Evolutionary conservation across 164 flowering plant species (phyloP).

Genomic region (Platanus orientalis): DNA sequence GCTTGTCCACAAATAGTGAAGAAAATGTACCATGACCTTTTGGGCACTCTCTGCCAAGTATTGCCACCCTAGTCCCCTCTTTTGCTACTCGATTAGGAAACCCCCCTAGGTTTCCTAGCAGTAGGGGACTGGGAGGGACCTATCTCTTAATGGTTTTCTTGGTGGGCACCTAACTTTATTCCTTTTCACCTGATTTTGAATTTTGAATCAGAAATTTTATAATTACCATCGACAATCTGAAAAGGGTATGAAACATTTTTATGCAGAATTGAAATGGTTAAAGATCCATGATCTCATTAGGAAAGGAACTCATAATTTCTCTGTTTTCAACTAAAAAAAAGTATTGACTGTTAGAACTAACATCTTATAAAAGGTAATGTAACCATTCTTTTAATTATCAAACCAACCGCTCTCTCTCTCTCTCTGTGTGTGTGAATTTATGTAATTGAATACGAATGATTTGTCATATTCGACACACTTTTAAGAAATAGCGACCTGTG

Average conservation of each 20-base stretch:
- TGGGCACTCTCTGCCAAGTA: background rate
- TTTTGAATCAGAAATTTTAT: no score
- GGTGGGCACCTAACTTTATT: slow-evolving; percentile 1
- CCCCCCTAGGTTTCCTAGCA: background rate
- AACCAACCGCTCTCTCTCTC: background rate
- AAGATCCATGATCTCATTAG: no score
- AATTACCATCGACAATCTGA: no score
- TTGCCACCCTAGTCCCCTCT: background rate
- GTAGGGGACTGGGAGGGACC: background rate
- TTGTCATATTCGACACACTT: slow-evolving; percentile 20
- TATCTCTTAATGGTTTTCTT: background rate
- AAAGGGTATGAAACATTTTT: no score
- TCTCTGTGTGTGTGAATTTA: background rate
- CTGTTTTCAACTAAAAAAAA: no score
- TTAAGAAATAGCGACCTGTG: slow-evolving; percentile 28
- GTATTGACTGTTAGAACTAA: no score
- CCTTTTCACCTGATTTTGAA: background rate
- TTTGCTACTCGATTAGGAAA: slow-evolving; percentile 10
- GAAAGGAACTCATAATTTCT: no score
- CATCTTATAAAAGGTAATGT: no score
- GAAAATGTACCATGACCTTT: slow-evolving; percentile 2
- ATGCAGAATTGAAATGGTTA: no score
- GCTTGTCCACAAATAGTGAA: slow-evolving; percentile 23
- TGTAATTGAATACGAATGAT: background rate
- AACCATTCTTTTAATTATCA: background rate